phyloP scores from a whole-genome alignment of 768 basidiomycete species.

The Pulveroboletus ravenelii region DNA sequence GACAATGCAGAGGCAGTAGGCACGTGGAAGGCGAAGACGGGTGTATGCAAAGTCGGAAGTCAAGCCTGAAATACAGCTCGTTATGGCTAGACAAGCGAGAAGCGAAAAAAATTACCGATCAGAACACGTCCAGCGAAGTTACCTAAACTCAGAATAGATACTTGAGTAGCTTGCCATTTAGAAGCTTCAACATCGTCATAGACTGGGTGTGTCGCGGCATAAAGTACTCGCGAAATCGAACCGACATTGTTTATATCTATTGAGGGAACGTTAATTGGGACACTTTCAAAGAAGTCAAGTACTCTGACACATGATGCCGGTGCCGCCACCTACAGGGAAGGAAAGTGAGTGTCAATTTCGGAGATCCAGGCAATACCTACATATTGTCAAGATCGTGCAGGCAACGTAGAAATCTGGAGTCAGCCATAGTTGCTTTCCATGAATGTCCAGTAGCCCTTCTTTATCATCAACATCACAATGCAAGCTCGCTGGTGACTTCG shows the following conservation, averaged over 20 bases:
- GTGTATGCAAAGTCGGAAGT: slow-evolving; percentile 61
- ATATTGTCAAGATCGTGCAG: slow-evolving; percentile 48
- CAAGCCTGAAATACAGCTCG: slow-evolving; percentile 42
- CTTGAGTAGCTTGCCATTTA: slow-evolving; percentile 79
- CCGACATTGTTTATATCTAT: slow-evolving; percentile 87
- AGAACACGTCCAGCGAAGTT: slow-evolving; percentile 77
- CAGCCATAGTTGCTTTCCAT: slow-evolving; percentile 48
- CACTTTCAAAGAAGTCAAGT: neutral
- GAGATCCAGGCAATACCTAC: slow-evolving; percentile 35
- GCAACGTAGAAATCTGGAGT: slow-evolving; percentile 63
- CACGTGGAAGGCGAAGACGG: slow-evolving; percentile 55
- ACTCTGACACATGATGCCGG: slow-evolving; percentile 67
- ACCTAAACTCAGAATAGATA: slow-evolving; percentile 75
- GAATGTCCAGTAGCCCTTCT: slow-evolving; percentile 44
- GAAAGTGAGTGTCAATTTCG: neutral
- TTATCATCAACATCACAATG: slow-evolving; percentile 4
- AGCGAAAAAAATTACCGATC: slow-evolving; percentile 46
- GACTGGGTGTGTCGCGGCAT: slow-evolving; percentile 50
- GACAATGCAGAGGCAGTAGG: slow-evolving; percentile 66
- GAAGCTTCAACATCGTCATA: slow-evolving; percentile 69
- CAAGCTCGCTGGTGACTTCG: slow-evolving; percentile 15
- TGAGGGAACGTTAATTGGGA: neutral
- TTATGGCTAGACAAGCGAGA: neutral
- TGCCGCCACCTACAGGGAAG: slow-evolving; percentile 55
- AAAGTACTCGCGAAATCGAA: slow-evolving; percentile 65